Conservation (phyloP, 306 rosid species). For the Lathyrus oleraceus region DNA sequence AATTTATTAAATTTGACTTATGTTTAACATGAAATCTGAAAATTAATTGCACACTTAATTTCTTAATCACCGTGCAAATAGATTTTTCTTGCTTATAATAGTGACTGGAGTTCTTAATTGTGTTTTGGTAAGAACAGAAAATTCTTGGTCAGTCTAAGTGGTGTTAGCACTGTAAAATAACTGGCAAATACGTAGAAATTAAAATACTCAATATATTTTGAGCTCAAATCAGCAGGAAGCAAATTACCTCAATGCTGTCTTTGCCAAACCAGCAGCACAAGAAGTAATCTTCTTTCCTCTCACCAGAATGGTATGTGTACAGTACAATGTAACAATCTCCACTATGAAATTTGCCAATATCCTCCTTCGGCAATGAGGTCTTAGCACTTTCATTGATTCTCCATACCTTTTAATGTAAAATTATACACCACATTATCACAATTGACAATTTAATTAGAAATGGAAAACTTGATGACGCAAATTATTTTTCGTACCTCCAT, state of each 20-base stretch:
- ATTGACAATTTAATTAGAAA: not conserved
- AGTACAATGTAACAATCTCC: slow-evolving; percentile 88
- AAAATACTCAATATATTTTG: slow-evolving; percentile 19
- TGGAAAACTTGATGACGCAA: slow-evolving; percentile 15
- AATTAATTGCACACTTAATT: too few species aligned
- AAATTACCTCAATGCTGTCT: slow-evolving; percentile 79
- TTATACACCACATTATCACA: slow-evolving; percentile 7
- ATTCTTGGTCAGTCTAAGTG: not conserved
- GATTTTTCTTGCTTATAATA: too few species aligned
- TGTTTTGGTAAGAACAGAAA: not conserved
- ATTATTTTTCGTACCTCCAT: slow-evolving; percentile 64
- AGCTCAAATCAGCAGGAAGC: slow-evolving; percentile 34
- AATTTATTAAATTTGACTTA: too few species aligned
- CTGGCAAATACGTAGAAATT: slow-evolving; percentile 1
- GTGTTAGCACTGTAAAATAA: not conserved
- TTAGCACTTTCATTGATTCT: slow-evolving; percentile 69
- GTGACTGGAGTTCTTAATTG: too few species aligned
- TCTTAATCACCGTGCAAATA: too few species aligned
- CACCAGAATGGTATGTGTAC: slow-evolving; percentile 86
- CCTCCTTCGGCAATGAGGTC: slow-evolving; percentile 68
- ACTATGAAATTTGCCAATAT: slow-evolving; percentile 79
- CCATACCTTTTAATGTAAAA: slow-evolving; percentile 68
- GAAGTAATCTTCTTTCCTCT: slow-evolving; percentile 91
- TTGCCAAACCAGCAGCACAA: slow-evolving; percentile 98
- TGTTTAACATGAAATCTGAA: too few species aligned